These are phyloP conservation scores for Cladophialophora chaetospira DNA, from an alignment of 2,329 filamentous ascomycete species.

Conservation along the genomic window DNA sequence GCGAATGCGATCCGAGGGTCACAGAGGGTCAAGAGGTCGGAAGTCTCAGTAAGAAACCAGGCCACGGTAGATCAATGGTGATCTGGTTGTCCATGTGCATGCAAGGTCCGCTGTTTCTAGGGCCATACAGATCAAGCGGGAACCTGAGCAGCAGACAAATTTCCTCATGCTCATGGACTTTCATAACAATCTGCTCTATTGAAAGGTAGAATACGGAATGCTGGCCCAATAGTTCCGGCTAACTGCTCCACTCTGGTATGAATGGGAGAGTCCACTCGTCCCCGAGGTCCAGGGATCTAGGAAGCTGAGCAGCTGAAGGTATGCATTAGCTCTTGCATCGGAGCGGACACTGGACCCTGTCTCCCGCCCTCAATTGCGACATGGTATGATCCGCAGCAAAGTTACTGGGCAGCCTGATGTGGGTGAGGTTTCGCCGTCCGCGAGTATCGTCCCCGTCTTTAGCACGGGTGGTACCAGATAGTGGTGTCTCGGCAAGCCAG, in stretches of 20 bases:
- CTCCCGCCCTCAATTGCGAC: constrained; percentile 32
- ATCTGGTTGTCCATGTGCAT: constrained; percentile 15
- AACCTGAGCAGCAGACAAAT: constrained; percentile 23
- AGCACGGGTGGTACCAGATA: constrained; percentile 26
- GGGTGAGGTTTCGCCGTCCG: constrained; percentile 23
- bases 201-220: constrained; percentile 24
- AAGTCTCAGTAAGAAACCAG: constrained; percentile 2
- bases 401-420: constrained; percentile 4
- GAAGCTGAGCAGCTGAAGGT: constrained; percentile 27
- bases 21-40: background rate
- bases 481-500: constrained; percentile 31
- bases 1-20: constrained; percentile 9
- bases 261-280: constrained; percentile 13
- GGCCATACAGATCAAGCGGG: constrained; percentile 15
- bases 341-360: constrained; percentile 30
- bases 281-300: constrained; percentile 25
- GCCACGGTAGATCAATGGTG: background rate
- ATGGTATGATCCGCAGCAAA: constrained; percentile 21
- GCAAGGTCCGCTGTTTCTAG: constrained; percentile 18
- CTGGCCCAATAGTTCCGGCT: constrained; percentile 29
- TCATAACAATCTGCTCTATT: constrained; percentile 29
- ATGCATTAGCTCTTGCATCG: constrained; percentile 29
- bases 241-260: constrained; percentile 24
- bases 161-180: constrained; percentile 30
- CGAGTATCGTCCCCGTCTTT: constrained; percentile 18